Evolutionary conservation across 2,329 filamentous ascomycete species (phyloP), one percentile per base, ranked within the genome.

Genomic region (Fusarium austroafricanum): DNA sequence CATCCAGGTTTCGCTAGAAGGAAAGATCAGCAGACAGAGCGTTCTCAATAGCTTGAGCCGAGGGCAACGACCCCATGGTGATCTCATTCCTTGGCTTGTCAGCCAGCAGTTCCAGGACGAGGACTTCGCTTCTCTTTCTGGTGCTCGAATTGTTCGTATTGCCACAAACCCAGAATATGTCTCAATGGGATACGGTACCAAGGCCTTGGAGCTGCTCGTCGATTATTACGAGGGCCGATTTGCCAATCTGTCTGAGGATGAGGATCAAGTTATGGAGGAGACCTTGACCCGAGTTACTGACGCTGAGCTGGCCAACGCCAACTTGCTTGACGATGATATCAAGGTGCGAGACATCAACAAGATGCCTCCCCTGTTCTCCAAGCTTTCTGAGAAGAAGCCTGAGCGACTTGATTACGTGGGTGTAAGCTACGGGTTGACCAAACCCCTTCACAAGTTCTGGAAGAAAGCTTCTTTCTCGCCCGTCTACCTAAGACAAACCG

Each of bases 101-200:
- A 97, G 93, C 77, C 94, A 98, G 77, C 96, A 99, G 77, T 99
- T 97, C 83, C 96, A 98, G 76, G 96, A 99, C 73, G 93, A 97
- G 70, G 94, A 97, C 70, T 99, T 99, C 77, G 96, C 95, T 14
- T 90, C 92, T 39, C 85, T 99, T 1, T 98, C 95, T 15, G 96
- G 96, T 56, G 96, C 95, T 33, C 89, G 96, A 64, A 83, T 99
- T 45, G 95, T 99, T 17, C 89, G 96, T 47, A 98, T 99, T 74
- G 96, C 96, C 20, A 97, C 96, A 1, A 97, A 97, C 77, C 96
- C 96, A 0, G 94, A 98, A 71, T 97, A 97, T 73, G 85, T 91
- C 52, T 88, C 86, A 45, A 97, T 96, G 93, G 96, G 96, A 23
- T 99, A 99, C 76, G 96, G 96, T 17, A 92, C 92, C 21, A 92